A percentile compares a stretch with the other conserved stretches of the same genome.
Evolutionary conservation across 805 yeast genomes (phyloP).

Genomic region (Lipomyces starkeyi): DNA sequence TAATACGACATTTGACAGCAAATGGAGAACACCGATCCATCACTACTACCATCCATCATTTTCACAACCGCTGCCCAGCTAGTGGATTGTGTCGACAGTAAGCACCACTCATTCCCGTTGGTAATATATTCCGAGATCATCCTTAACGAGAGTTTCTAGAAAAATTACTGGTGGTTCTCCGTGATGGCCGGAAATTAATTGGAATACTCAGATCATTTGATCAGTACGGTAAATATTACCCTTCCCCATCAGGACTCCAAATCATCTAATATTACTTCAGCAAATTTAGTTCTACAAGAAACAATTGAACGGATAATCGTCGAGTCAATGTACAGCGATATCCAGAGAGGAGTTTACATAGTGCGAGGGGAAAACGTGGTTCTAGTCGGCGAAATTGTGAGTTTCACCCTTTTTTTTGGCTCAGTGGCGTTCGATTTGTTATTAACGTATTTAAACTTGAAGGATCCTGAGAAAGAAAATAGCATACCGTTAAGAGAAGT

Average conservation of each 20-base stretch:
- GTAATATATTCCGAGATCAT: neutral
- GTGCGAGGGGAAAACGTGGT: conserved; percentile 97
- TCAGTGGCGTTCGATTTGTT: neutral
- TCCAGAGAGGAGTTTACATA: conserved; percentile 77
- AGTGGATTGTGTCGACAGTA: conserved; percentile 50
- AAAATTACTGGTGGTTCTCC: conserved; percentile 78
- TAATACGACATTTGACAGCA: neutral
- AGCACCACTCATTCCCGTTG: conserved; percentile 23
- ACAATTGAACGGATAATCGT: conserved; percentile 79
- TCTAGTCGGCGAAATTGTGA: conserved; percentile 84
- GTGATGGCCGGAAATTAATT: conserved; percentile 87
- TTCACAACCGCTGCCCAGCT: conserved; percentile 54
- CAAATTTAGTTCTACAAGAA: conserved; percentile 90
- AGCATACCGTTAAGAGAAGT: conserved; percentile 14
- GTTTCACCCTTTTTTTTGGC: conserved; percentile 6
- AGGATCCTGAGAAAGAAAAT: conserved; percentile 29
- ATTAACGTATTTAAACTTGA: neutral
- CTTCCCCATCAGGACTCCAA: neutral
- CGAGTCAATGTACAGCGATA: conserved; percentile 69
- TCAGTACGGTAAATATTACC: conserved; percentile 63
- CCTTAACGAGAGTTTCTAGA: conserved; percentile 41
- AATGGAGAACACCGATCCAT: conserved; percentile 39
- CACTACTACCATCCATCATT: conserved; percentile 50
- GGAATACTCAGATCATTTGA: conserved; percentile 95
- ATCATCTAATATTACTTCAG: conserved; percentile 43